Evolutionary conservation across 2,329 filamentous ascomycete genomes (phyloP).

Genomic region (Scolecobasidium constrictum): DNA sequence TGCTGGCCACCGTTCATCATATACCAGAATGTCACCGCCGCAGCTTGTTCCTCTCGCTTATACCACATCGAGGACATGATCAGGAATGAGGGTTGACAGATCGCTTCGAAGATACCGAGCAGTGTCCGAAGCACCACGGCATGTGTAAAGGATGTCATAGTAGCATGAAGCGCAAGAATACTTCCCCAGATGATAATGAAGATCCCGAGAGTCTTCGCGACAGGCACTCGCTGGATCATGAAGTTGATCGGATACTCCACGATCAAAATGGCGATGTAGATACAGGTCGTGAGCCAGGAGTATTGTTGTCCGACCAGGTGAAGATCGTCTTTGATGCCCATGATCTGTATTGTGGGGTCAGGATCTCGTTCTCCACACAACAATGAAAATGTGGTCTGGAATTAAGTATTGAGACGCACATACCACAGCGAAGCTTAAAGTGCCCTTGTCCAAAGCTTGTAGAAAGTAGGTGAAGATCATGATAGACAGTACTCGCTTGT

Average conservation of each 20-base stretch:
- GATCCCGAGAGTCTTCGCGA: slow-evolving; percentile 55
- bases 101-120: slow-evolving; percentile 60
- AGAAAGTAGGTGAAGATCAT: slow-evolving; percentile 69
- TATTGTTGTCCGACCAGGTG: slow-evolving; percentile 28
- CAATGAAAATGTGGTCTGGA: no score
- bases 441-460: slow-evolving; percentile 59
- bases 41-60: slow-evolving; percentile 54
- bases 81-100: slow-evolving; percentile 58
- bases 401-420: no score
- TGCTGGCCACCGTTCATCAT: slow-evolving; percentile 70
- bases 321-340: slow-evolving; percentile 33
- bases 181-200: slow-evolving; percentile 56
- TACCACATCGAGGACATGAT: slow-evolving; percentile 63
- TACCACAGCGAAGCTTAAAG: slow-evolving; percentile 46
- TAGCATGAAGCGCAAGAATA: slow-evolving; percentile 50
- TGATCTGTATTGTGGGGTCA: no score
- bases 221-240: slow-evolving; percentile 51
- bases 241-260: slow-evolving; percentile 65
- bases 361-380: no score
- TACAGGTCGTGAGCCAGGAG: slow-evolving; percentile 62
- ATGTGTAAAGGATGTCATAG: slow-evolving; percentile 48
- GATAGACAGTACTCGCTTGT: slow-evolving; percentile 54
- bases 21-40: slow-evolving; percentile 60
- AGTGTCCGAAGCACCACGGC: slow-evolving; percentile 52
- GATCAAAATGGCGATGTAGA: slow-evolving; percentile 59